These are phyloP conservation scores for Boletus sp. DNA, from an alignment of 1,284 basidiomycete species.

Conservation along the genomic window DNA sequence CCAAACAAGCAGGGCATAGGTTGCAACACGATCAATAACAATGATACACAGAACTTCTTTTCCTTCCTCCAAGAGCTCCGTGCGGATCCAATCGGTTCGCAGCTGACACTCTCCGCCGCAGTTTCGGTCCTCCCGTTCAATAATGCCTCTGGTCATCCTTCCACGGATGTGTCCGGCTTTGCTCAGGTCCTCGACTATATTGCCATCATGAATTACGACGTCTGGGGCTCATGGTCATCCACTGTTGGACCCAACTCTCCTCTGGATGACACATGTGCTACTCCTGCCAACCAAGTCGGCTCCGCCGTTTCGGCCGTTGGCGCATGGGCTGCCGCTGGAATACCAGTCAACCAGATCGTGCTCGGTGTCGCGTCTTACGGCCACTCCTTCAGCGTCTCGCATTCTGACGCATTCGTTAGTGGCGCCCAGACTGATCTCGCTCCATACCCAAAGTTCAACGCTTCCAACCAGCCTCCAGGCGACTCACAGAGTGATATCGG, in stretches of 20 bases:
- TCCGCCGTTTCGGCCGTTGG: constrained; percentile 60
- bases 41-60: constrained; percentile 45
- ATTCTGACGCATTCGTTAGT: constrained; percentile 28
- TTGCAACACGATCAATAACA: constrained; percentile 40
- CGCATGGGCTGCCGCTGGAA: constrained; percentile 59
- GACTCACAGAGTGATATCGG: constrained; percentile 34
- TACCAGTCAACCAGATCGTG: constrained; percentile 60
- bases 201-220: constrained; percentile 72
- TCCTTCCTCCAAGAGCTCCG: constrained; percentile 49
- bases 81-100: constrained; percentile 35
- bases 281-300: constrained; percentile 51
- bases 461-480: constrained; percentile 37
- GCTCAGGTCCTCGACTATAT: constrained; percentile 54
- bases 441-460: constrained; percentile 39
- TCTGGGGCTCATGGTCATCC: constrained; percentile 54
- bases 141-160: constrained; percentile 47
- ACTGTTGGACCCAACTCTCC: constrained; percentile 64
- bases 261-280: constrained; percentile 56
- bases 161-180: constrained; percentile 48
- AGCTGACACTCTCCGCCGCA: constrained; percentile 38
- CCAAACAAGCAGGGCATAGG: constrained; percentile 43
- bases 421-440: constrained; percentile 27
- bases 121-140: constrained; percentile 54
- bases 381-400: constrained; percentile 40
- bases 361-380: constrained; percentile 63